Evolutionary conservation across 2,329 filamentous ascomycete species (phyloP).

Genomic region (Alternaria rosae): DNA sequence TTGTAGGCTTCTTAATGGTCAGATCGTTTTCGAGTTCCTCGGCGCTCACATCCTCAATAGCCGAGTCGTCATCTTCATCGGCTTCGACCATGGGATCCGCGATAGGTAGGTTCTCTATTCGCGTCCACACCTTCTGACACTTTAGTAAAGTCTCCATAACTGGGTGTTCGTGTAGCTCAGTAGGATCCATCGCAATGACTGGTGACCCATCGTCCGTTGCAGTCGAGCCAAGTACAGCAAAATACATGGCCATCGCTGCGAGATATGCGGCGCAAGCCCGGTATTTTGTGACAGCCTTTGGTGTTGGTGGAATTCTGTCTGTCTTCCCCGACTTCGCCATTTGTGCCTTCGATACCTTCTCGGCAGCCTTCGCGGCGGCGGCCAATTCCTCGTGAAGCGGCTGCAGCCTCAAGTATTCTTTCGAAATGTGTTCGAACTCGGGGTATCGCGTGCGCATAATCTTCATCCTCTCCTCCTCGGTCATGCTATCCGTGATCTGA

Average conservation of each 20-base stretch:
- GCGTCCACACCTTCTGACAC: constrained; percentile 81
- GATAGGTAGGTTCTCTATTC: constrained; percentile 70
- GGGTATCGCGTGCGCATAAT: constrained; percentile 85
- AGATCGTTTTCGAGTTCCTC: constrained; percentile 46
- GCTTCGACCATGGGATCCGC: constrained; percentile 53
- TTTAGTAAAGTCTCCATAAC: constrained; percentile 86
- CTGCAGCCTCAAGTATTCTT: constrained; percentile 79
- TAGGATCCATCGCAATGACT: constrained; percentile 71
- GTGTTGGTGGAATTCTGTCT: constrained; percentile 20
- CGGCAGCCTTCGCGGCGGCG: constrained; percentile 65
- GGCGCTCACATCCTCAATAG: constrained; percentile 41
- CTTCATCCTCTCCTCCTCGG: constrained; percentile 74
- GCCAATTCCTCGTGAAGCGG: constrained; percentile 65
- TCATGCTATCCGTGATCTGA: constrained; percentile 82
- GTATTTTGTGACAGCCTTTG: constrained; percentile 67
- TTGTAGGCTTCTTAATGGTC: constrained; percentile 43
- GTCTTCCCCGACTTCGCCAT: constrained; percentile 30
- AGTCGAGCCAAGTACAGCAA: constrained; percentile 87
- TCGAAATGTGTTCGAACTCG: constrained; percentile 85
- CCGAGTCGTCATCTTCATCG: constrained; percentile 41
- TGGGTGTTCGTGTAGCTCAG: constrained; percentile 85
- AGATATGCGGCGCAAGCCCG: constrained; percentile 86
- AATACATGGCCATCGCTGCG: constrained; percentile 89
- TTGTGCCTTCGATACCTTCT: constrained; percentile 49
- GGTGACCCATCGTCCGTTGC: constrained; percentile 62